phyloP scores from a whole-genome alignment of 2,329 filamentous ascomycete species.

The Ceratocystis ficicola region DNA sequence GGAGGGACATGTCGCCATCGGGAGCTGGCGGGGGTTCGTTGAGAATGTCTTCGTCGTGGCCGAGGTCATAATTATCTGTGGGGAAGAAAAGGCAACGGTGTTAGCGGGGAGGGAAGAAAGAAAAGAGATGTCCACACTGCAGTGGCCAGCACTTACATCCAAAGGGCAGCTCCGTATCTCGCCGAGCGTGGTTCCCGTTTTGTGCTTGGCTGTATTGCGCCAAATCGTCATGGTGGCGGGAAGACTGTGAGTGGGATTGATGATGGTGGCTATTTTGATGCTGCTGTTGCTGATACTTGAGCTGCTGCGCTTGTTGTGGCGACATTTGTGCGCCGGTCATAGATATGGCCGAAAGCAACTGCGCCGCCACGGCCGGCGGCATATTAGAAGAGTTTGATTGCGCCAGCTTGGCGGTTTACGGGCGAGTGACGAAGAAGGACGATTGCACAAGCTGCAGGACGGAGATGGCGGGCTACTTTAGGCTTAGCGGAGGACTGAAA shows the following conservation, averaged over 20 bases:
- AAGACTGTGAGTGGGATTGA: constrained; percentile 3
- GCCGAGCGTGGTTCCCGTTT: constrained; percentile 22
- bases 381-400: constrained; percentile 14
- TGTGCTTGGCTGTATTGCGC: constrained; percentile 7
- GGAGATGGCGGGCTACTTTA: neutral
- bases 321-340: constrained; percentile 16
- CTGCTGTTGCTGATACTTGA: constrained; percentile 1
- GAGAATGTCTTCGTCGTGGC: constrained; percentile 24
- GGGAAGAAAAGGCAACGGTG: neutral
- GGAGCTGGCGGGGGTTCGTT: constrained; percentile 45
- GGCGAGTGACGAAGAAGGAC: neutral
- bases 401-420: constrained; percentile 14
- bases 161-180: constrained; percentile 47
- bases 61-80: constrained; percentile 35
- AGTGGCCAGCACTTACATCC: constrained; percentile 45
- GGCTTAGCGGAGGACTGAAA: neutral
- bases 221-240: neutral
- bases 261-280: neutral
- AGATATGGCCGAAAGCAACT: constrained; percentile 21
- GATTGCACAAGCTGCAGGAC: neutral
- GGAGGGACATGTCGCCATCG: constrained; percentile 51
- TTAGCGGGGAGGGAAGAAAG: constrained; percentile 1
- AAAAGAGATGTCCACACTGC: neutral
- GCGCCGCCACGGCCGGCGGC: constrained; percentile 18
- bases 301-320: constrained; percentile 1